phyloP scores from a whole-genome alignment of 2,329 filamentous ascomycete genomes.

The Plectosphaerella sp. region DNA sequence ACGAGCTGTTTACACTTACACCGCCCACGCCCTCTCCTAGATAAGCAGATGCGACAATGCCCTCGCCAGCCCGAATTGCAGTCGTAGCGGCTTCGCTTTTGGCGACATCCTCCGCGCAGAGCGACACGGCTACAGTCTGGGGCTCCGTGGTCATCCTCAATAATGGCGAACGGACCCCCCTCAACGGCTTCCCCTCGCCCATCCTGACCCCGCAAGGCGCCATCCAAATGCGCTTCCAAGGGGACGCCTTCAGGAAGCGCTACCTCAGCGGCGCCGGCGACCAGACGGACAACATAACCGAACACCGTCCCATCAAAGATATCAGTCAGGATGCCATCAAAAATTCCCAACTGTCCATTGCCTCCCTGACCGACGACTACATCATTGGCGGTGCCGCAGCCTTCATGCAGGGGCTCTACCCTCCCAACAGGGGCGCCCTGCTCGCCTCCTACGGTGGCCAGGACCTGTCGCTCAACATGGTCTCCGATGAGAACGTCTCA shows the following conservation, averaged over 20 bases:
- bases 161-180: slow-evolving; percentile 50
- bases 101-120: slow-evolving; percentile 22
- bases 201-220: slow-evolving; percentile 49
- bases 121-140: slow-evolving; percentile 37
- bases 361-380: slow-evolving; percentile 35
- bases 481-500: slow-evolving; percentile 53
- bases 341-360: slow-evolving; percentile 39
- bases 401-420: slow-evolving; percentile 83
- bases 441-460: slow-evolving; percentile 29
- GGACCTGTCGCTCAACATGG: slow-evolving; percentile 9
- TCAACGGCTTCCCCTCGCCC: slow-evolving; percentile 19
- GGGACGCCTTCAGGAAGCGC: slow-evolving; percentile 41
- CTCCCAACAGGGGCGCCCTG: slow-evolving; percentile 49
- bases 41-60: slow-evolving; percentile 11
- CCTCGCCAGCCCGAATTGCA: slow-evolving; percentile 10
- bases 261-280: slow-evolving; percentile 33
- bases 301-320: slow-evolving; percentile 33
- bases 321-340: slow-evolving; percentile 40
- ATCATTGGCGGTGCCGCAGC: slow-evolving; percentile 66
- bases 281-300: slow-evolving; percentile 19
- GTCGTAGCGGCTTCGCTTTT: slow-evolving; percentile 17
- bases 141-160: slow-evolving; percentile 43
- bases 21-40: too few relatives aligned
- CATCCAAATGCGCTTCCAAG: slow-evolving; percentile 45
- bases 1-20: too few relatives aligned